Evolutionary conservation across 192 early-diverging fungal species (phyloP).

Genomic region (Radiomyces spectabilis): DNA sequence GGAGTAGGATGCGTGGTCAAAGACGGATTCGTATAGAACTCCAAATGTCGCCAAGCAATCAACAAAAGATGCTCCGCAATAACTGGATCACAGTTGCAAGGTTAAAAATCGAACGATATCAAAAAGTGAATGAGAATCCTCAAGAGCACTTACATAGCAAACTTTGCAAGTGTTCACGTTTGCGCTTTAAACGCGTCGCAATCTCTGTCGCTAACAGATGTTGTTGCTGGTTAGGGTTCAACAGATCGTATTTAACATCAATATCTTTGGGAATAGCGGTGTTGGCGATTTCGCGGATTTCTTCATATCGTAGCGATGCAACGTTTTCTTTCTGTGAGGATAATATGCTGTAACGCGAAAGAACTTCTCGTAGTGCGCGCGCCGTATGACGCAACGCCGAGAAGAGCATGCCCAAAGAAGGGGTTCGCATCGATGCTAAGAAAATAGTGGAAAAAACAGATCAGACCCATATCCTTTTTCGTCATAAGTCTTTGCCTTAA

Average conservation of each 20-base stretch:
- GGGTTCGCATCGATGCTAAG: not conserved
- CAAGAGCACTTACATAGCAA: too few species aligned
- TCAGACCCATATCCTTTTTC: too few species aligned
- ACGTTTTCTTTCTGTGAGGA: slow-evolving; percentile 2
- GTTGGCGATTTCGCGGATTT: not conserved
- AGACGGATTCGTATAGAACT: too few species aligned
- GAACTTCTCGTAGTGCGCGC: not conserved
- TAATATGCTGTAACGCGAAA: not conserved
- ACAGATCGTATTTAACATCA: slow-evolving; percentile 2
- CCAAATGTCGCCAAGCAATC: too few species aligned
- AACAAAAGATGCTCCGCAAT: too few species aligned
- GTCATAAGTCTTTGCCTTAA: too few species aligned
- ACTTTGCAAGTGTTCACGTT: too few species aligned
- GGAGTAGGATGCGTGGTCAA: too few species aligned
- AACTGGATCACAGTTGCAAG: too few species aligned
- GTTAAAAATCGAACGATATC: too few species aligned
- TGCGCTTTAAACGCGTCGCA: not conserved
- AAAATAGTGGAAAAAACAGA: not conserved
- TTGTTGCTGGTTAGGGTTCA: slow-evolving; percentile 2
- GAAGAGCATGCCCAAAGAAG: slow-evolving; percentile 1
- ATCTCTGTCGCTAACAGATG: slow-evolving; percentile 3
- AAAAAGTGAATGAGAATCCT: too few species aligned
- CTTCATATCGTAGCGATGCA: slow-evolving; percentile 2
- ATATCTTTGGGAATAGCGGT: slow-evolving; percentile 2
- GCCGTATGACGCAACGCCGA: not conserved